These are phyloP conservation scores for Leccinellum albellum DNA, from an alignment of 768 basidiomycete genomes.

Conservation along the genomic window DNA sequence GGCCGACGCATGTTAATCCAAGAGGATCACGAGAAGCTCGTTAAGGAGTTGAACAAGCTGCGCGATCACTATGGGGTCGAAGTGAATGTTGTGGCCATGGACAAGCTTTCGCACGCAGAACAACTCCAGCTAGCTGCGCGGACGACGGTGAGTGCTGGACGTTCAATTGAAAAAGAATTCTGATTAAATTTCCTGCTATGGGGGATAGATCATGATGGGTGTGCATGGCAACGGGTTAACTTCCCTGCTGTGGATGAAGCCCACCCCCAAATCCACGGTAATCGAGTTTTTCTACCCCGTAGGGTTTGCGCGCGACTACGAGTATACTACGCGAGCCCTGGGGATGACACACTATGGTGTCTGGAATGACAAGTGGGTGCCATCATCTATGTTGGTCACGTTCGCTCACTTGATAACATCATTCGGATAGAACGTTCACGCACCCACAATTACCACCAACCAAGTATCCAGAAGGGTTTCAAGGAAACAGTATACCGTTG, in stretches of 20 bases:
- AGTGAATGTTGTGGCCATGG: constrained; percentile 83
- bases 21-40: constrained; percentile 75
- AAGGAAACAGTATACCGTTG: constrained; percentile 81
- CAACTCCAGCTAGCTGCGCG: constrained; percentile 78
- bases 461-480: constrained; percentile 84
- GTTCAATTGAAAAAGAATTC: not conserved
- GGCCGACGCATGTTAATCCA: constrained; percentile 75
- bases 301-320: constrained; percentile 85
- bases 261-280: constrained; percentile 75
- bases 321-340: constrained; percentile 74
- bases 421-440: constrained; percentile 57
- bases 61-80: constrained; percentile 75
- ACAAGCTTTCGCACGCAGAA: constrained; percentile 73
- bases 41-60: constrained; percentile 66
- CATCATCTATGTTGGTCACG: not conserved
- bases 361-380: constrained; percentile 66
- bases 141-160: constrained; percentile 65
- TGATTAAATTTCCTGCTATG: not conserved
- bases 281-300: constrained; percentile 88
- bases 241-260: constrained; percentile 89
- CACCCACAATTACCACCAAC: constrained; percentile 65
- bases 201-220: constrained; percentile 84
- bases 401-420: not conserved
- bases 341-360: constrained; percentile 85
- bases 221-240: constrained; percentile 93